Percentiles rank a stretch among this genome's conserved stretches.
These are phyloP conservation scores for Ogataea paraovalis DNA, from an alignment of 805 yeast genomes.

Conservation along the genomic window DNA sequence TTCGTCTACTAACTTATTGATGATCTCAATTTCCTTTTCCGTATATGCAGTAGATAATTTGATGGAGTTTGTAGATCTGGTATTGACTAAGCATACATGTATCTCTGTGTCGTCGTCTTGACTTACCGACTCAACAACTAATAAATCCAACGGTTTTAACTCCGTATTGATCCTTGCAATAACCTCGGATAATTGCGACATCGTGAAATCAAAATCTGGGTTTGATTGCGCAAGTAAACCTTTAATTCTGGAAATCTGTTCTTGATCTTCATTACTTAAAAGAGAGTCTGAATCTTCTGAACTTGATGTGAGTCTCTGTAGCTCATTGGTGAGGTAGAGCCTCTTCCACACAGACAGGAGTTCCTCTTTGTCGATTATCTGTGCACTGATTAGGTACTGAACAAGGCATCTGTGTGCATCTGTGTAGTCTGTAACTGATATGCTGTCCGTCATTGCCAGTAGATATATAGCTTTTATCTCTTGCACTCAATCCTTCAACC, in stretches of 20 bases:
- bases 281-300: background rate
- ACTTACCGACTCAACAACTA: slow-evolving; percentile 31
- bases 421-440: slow-evolving; percentile 3
- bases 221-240: background rate
- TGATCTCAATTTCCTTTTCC: slow-evolving; percentile 39
- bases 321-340: background rate
- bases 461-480: background rate
- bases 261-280: background rate
- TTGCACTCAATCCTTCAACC: background rate
- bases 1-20: slow-evolving; percentile 42
- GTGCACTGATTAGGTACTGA: slow-evolving; percentile 13
- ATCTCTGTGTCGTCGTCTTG: slow-evolving; percentile 30
- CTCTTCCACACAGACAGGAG: slow-evolving; percentile 9
- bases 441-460: background rate
- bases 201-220: background rate
- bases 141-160: slow-evolving; percentile 37
- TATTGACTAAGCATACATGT: slow-evolving; percentile 32
- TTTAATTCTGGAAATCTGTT: background rate
- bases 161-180: slow-evolving; percentile 24
- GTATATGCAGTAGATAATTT: slow-evolving; percentile 32
- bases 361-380: slow-evolving; percentile 10
- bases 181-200: slow-evolving; percentile 6
- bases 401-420: slow-evolving; percentile 14
- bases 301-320: background rate
- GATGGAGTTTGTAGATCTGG: slow-evolving; percentile 36